These are phyloP conservation scores for Euphorbia lathyris DNA, from an alignment of 345 rosid species.

Conservation along the genomic window DNA sequence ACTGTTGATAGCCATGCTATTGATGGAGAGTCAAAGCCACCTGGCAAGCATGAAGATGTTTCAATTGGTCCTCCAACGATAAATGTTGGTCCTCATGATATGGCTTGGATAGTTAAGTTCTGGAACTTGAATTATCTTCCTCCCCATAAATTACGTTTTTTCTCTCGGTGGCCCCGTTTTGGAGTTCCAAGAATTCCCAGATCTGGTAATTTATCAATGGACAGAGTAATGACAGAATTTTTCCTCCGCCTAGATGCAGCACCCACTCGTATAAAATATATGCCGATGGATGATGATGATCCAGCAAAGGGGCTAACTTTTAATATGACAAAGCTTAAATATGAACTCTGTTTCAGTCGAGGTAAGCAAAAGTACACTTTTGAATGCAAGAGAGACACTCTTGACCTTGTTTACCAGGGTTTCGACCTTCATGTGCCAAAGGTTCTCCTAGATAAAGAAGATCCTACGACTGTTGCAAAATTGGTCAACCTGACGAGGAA, in stretches of 20 bases:
- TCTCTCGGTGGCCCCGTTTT: slow-evolving; percentile 94
- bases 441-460: slow-evolving; percentile 60
- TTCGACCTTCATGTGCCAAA: slow-evolving; percentile 86
- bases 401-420: slow-evolving; percentile 96
- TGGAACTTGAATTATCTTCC: slow-evolving; percentile 85
- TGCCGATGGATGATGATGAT: slow-evolving; percentile 83
- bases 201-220: slow-evolving; percentile 91
- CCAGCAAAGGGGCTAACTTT: slow-evolving; percentile 89
- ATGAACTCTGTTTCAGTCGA: slow-evolving; percentile 74
- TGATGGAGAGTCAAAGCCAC: slow-evolving; percentile 35
- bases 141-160: slow-evolving; percentile 86
- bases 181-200: slow-evolving; percentile 76
- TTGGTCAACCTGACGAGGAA: slow-evolving; percentile 53
- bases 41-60: slow-evolving; percentile 40
- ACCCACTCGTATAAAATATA: slow-evolving; percentile 64
- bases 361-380: slow-evolving; percentile 85
- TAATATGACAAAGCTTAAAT: slow-evolving; percentile 77
- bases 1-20: slow-evolving; percentile 31
- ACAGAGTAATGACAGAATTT: slow-evolving; percentile 95
- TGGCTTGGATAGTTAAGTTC: slow-evolving; percentile 84
- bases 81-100: slow-evolving; percentile 92
- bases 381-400: slow-evolving; percentile 82
- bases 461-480: slow-evolving; percentile 47
- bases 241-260: slow-evolving; percentile 85
- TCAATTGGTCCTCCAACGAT: slow-evolving; percentile 49